Base-by-base conservation (phyloP, 768 basidiomycete genomes). In the Boletus rubescentipes region DNA sequence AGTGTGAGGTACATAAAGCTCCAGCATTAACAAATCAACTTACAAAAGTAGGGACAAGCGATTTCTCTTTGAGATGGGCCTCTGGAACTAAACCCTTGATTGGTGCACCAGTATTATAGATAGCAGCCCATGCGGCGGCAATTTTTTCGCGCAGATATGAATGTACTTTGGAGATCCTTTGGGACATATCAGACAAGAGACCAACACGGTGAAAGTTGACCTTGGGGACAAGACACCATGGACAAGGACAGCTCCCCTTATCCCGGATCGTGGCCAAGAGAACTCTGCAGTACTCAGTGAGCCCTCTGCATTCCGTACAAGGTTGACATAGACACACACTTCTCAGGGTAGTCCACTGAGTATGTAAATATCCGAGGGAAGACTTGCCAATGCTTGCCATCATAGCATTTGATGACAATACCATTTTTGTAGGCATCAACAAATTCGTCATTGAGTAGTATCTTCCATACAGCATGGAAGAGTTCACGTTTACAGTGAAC, bases 291-390 rank as follows among this genome's bases (percentile, higher is more conserved):
- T n/a, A n/a, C n/a, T n/a, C n/a, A n/a, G n/a, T n/a, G n/a, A n/a
- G n/a, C n/a, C n/a, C n/a, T n/a, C n/a, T n/a, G n/a, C n/a, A n/a
- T n/a, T n/a, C n/a, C n/a, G n/a, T n/a, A n/a, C n/a, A n/a, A n/a
- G n/a, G n/a, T n/a, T n/a, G n/a, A n/a, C n/a, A n/a, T n/a, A n/a
- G n/a, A n/a, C n/a, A n/a, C n/a, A n/a, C 41, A 73, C 74, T 75
- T 75, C 23, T 75, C 72, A 0, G 72, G 72, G 38, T 75, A 75
- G 45, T 75, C 69, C 0, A 69, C 70, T 4, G 68, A 66, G 40
- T 73, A 73, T 1, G 69, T 71, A 26, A 73, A 67, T 0, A 73
- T 60, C 0, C 61, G 52, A 3, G 67, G 66, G 34, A 62, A 73
- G 1, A 71, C 45, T 15, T 60, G 46, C 0, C 60, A 52, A 8